A percentile compares a stretch with the other conserved stretches of the same genome.
Evolutionary conservation across 306 rosid genomes (phyloP).

Genomic region (Herpetospermum pedunculosum): DNA sequence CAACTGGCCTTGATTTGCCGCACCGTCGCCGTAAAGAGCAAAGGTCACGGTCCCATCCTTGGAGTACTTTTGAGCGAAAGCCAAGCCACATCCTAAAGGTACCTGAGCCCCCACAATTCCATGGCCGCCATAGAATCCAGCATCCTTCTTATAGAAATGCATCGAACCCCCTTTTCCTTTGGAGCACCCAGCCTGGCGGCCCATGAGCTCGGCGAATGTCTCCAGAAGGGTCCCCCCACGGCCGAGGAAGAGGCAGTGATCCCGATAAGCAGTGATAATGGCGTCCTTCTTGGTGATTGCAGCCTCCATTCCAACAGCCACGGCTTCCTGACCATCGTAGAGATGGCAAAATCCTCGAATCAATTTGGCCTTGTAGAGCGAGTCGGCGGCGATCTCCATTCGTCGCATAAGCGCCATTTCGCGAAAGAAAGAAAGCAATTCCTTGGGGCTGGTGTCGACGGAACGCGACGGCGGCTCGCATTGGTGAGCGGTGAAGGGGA

Average conservation of each 20-base stretch:
- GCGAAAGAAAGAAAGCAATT: conserved; percentile 55
- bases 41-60: conserved; percentile 74
- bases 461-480: conserved; percentile 67
- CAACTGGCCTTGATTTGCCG: conserved; percentile 91
- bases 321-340: conserved; percentile 93
- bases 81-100: conserved; percentile 78
- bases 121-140: conserved; percentile 76
- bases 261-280: conserved; percentile 76
- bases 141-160: conserved; percentile 77
- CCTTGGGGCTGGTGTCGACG: conserved; percentile 45
- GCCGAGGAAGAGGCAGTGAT: conserved; percentile 65
- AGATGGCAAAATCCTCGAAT: conserved; percentile 93
- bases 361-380: conserved; percentile 85
- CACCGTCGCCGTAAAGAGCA: conserved; percentile 80
- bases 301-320: conserved; percentile 82
- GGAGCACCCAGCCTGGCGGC: conserved; percentile 60
- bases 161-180: conserved; percentile 89
- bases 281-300: conserved; percentile 51
- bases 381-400: conserved; percentile 93
- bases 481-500: conserved; percentile 68
- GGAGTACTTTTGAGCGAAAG: conserved; percentile 70
- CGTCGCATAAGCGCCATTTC: conserved; percentile 83
- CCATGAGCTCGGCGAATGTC: conserved; percentile 70
- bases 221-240: conserved; percentile 68
- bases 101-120: conserved; percentile 96